Evolutionary conservation across 495 filamentous ascomycete genomes (phyloP).

Genomic region (Staphylotrichum tortipilum): DNA sequence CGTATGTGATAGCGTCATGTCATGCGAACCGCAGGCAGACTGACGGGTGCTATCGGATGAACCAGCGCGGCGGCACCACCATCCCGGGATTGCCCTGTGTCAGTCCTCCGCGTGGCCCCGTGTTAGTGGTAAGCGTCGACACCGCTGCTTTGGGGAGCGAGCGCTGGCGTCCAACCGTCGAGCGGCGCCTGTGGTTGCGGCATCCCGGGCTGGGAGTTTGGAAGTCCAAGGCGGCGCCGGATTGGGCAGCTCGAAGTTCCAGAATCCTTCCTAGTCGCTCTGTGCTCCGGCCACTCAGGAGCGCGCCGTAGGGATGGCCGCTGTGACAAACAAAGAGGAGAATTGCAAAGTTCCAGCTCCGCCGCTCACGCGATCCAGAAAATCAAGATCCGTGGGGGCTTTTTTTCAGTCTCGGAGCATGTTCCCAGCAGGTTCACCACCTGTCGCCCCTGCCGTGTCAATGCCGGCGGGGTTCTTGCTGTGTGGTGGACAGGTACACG

Average conservation of each 20-base stretch:
- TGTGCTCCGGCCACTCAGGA: constrained; percentile 8
- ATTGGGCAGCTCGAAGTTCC: constrained; percentile 9
- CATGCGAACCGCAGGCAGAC: no score
- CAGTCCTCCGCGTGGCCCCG: constrained; percentile 1
- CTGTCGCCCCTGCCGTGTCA: no score
- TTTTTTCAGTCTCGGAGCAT: neutral
- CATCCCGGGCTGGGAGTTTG: neutral
- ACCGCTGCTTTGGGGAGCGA: neutral
- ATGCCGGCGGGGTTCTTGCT: neutral
- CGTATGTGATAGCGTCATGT: no score
- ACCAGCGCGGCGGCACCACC: neutral
- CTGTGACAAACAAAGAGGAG: no score
- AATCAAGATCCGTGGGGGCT: neutral
- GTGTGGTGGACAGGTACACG: no score
- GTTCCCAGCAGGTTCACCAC: neutral
- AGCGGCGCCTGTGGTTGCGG: neutral
- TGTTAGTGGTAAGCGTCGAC: neutral
- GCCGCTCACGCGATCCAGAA: no score
- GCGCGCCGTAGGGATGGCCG: no score
- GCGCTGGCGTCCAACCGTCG: neutral
- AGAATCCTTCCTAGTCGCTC: constrained; percentile 12
- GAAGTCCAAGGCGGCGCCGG: neutral
- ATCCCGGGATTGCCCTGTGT: neutral
- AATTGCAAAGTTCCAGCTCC: no score
- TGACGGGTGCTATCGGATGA: no score